Conservation (phyloP, 805 yeast species). For the Saturnispora gosingensis region DNA sequence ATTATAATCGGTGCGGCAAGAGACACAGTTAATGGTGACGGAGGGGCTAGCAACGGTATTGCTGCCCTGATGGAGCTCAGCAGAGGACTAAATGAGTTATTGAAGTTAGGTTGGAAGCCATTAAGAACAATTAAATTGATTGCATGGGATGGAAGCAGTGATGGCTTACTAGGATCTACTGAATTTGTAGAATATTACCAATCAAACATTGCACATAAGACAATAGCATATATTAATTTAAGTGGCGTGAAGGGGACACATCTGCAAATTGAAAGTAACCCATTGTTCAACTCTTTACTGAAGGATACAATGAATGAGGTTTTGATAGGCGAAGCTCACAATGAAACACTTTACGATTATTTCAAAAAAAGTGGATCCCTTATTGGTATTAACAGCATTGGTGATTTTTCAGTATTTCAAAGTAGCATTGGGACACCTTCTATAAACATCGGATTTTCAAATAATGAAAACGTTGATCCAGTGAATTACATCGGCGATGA, state of each 20-base stretch:
- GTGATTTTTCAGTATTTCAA: constrained; percentile 54
- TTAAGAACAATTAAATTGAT: constrained; percentile 32
- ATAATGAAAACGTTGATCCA: constrained; percentile 33
- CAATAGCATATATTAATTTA: constrained; percentile 42
- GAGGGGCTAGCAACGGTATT: constrained; percentile 43
- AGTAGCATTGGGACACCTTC: constrained; percentile 62
- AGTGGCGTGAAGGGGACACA: constrained; percentile 47
- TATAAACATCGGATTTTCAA: constrained; percentile 37
- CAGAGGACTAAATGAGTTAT: constrained; percentile 38
- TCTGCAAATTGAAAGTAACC: constrained; percentile 43
- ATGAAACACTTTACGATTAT: constrained; percentile 39
- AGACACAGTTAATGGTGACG: constrained; percentile 43
- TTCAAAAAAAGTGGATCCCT: constrained; percentile 35
- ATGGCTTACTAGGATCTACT: constrained; percentile 46
- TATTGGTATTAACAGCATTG: constrained; percentile 35
- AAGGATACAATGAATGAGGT: constrained; percentile 37
- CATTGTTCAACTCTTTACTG: constrained; percentile 42
- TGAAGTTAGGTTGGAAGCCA: constrained; percentile 37
- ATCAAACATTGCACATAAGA: constrained; percentile 30
- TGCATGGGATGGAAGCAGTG: constrained; percentile 38
- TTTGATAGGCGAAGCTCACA: constrained; percentile 27
- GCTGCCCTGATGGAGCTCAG: constrained; percentile 43
- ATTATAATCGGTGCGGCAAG: constrained; percentile 48
- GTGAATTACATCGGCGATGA: constrained; percentile 50
- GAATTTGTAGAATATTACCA: constrained; percentile 45